Conservation (phyloP, 352 stramenopile species). For the Pythium plurisporium region DNA sequence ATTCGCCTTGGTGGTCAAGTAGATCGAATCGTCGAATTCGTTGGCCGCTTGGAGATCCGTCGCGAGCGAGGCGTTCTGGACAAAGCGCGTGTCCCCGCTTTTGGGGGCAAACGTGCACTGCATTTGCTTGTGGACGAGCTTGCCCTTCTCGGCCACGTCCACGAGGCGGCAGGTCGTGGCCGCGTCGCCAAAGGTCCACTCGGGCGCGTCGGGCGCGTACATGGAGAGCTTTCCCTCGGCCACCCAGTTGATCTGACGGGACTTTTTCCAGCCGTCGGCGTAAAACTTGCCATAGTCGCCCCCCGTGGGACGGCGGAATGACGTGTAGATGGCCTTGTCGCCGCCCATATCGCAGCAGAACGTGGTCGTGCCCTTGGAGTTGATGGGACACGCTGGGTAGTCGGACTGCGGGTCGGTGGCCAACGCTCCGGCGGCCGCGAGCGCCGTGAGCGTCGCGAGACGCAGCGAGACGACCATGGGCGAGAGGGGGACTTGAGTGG, state of each 20-base stretch:
- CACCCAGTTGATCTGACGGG: conserved; percentile 61
- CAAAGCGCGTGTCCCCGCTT: conserved; percentile 13
- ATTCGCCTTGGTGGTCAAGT: conserved; percentile 19
- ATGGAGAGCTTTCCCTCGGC: conserved; percentile 41
- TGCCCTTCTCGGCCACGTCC: conserved; percentile 17
- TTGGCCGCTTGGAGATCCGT: background rate
- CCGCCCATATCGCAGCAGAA: conserved; percentile 48
- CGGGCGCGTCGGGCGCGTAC: conserved; percentile 33
- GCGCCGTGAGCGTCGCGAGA: background rate
- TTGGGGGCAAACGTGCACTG: conserved; percentile 19
- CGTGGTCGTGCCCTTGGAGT: conserved; percentile 42
- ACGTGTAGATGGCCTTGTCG: conserved; percentile 41
- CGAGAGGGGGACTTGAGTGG: background rate
- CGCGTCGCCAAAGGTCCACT: conserved; percentile 19
- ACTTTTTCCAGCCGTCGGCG: conserved; percentile 62
- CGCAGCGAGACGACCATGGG: conserved; percentile 15
- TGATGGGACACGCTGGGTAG: conserved; percentile 57
- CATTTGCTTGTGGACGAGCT: conserved; percentile 9
- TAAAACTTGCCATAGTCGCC: conserved; percentile 45
- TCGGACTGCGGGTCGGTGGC: conserved; percentile 44
- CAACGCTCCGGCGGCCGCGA: conserved; percentile 3
- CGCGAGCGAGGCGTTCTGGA: conserved; percentile 18
- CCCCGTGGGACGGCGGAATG: conserved; percentile 53
- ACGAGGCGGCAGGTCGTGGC: conserved; percentile 20
- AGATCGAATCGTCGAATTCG: conserved; percentile 6